Evolutionary conservation across 2,329 filamentous ascomycete species (phyloP), one percentile per base, ranked within the genome.

Genomic region (Xylaria sp.): DNA sequence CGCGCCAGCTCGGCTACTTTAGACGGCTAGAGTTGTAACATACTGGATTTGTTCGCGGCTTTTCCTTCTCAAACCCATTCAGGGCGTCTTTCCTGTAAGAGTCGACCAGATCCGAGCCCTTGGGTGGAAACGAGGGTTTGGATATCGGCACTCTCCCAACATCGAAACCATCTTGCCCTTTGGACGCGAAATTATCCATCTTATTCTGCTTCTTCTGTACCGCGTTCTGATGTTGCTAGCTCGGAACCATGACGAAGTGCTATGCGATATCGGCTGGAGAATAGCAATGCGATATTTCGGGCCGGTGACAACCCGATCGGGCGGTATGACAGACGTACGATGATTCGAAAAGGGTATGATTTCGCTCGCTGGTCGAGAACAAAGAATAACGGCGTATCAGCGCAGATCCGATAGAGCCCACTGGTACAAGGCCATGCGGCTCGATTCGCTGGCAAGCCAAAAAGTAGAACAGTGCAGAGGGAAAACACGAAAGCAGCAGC

Each of bases 1-100:
- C 31, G 25, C n/a, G 27, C 19, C 37, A 35, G 15, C 23, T 44
- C 33, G 10, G 19, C 25, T 35, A 9, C 23, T 40, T 21, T 6
- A 25, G 10, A 29, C 33, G 13, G 21, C 11, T 17, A 13, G 13
- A 33, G 38, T 15, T 25, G 31, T 19, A 48, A 66, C 83, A 72
- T 79, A 90, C 87, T 60, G 83, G 81, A 74, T 87, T 86, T 68
- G 81, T 85, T 60, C 80, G 81, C 41, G 84, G 79, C 63, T 77
- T 81, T 47, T 85, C 82, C 62, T 78, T 79, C 68, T 83, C 81
- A 66, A 85, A 85, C 8, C 81, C 81, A 64, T 81, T 81, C 54
- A 84, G 71, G 56, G 83, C 80, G 61, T 87, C 84, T 51, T 78
- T 79, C 51, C 81, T 80, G 73, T 89, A 90, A 43, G 84, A 85